phyloP scores from a whole-genome alignment of 2,329 filamentous ascomycete genomes.

The Nigrospora oryzae region DNA sequence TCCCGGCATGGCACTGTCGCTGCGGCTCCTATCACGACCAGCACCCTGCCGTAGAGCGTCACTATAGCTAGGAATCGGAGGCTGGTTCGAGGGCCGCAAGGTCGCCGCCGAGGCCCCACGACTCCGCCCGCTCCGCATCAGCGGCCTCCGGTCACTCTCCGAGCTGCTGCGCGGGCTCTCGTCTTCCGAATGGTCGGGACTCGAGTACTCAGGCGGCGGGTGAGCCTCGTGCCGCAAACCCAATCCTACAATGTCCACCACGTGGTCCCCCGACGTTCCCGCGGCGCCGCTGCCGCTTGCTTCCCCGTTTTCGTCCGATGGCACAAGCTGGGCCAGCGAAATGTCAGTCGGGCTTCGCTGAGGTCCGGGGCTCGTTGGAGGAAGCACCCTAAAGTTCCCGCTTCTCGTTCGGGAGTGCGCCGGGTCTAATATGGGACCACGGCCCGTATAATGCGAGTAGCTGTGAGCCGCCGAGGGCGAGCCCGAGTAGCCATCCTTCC shows the following conservation, averaged over 20 bases:
- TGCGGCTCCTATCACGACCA: conserved; percentile 35
- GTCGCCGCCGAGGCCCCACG: conserved; percentile 41
- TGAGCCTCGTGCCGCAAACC: conserved; percentile 48
- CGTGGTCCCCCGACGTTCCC: conserved; percentile 24
- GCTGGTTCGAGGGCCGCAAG: conserved; percentile 26
- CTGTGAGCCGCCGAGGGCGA: conserved; percentile 30
- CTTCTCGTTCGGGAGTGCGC: conserved; percentile 68
- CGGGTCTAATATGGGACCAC: conserved; percentile 37
- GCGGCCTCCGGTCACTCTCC: conserved; percentile 45
- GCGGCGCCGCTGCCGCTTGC: conserved; percentile 40
- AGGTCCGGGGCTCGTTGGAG: conserved; percentile 80
- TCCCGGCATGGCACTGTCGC: conserved; percentile 22
- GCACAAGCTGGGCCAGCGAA: conserved; percentile 78
- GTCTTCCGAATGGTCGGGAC: conserved; percentile 52
- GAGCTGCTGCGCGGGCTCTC: conserved; percentile 48
- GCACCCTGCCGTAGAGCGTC: conserved; percentile 57
- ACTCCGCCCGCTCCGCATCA: conserved; percentile 42
- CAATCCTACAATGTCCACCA: conserved; percentile 27
- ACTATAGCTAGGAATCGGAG: conserved; percentile 77
- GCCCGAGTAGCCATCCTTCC: conserved; percentile 46
- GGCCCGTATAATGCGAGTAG: conserved; percentile 28
- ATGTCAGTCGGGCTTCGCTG: conserved; percentile 91
- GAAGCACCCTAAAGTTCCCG: conserved; percentile 66
- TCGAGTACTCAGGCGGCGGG: conserved; percentile 65
- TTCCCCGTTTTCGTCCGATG: conserved; percentile 63